A percentile compares a stretch with the other conserved stretches of the same genome.
Conservation (phyloP, 768 basidiomycete species). For the Auriscalpium microsporum region DNA sequence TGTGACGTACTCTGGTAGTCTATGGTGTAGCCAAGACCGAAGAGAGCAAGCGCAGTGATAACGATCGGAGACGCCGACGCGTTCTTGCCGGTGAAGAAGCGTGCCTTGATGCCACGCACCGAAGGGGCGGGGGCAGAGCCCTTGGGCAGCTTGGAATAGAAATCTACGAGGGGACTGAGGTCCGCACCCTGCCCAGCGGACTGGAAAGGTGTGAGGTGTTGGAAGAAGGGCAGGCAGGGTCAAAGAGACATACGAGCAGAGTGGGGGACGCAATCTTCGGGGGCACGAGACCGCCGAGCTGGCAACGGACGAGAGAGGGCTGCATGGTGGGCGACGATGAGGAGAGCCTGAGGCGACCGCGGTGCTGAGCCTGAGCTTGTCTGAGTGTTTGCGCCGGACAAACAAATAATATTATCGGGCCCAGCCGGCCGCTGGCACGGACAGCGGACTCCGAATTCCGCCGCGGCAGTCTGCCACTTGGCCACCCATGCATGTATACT, state of each 20-base stretch:
- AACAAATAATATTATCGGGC: no score
- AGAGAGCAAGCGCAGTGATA: conserved; percentile 54
- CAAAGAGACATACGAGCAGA: conserved; percentile 56
- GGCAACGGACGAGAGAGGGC: conserved; percentile 75
- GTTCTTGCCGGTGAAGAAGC: conserved; percentile 80
- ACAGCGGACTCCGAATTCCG: no score
- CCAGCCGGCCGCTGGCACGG: no score
- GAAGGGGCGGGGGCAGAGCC: conserved; percentile 58
- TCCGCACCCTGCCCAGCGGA: conserved; percentile 75
- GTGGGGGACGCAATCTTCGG: conserved; percentile 93
- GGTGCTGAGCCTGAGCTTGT: no score
- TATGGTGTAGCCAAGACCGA: conserved; percentile 75
- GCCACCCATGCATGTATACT: no score
- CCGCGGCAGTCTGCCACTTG: no score
- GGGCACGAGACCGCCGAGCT: conserved; percentile 79
- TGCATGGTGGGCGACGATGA: conserved; percentile 47
- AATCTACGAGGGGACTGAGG: conserved; percentile 80
- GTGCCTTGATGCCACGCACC: conserved; percentile 60
- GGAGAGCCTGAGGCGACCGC: not conserved
- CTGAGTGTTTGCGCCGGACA: no score
- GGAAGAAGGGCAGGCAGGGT: not conserved
- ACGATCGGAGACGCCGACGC: conserved; percentile 67
- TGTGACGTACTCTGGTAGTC: conserved; percentile 78
- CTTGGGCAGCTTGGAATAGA: conserved; percentile 96
- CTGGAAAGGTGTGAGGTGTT: conserved; percentile 30